Evolutionary conservation across 139 green algal species (phyloP).

Genomic region (Nannochloris sp.): DNA sequence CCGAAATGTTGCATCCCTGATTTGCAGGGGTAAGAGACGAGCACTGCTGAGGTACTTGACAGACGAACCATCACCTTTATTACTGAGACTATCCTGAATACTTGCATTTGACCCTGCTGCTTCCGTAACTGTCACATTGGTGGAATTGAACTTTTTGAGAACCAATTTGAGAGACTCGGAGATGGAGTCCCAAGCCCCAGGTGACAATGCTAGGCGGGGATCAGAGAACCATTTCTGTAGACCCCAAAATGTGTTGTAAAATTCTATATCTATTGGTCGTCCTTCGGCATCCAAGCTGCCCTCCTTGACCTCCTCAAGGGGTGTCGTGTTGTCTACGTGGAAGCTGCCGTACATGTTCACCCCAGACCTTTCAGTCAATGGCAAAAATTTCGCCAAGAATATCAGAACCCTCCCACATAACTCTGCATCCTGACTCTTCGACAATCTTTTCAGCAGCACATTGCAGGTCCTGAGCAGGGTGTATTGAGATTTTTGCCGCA

Average conservation of each 20-base stretch:
- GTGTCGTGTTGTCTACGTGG: conserved; percentile 41
- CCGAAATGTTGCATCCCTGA: conserved; percentile 61
- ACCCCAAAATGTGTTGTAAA: conserved; percentile 73
- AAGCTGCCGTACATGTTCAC: conserved; percentile 43
- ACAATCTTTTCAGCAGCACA: conserved; percentile 45
- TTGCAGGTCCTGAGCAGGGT: conserved; percentile 54
- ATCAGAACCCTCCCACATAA: conserved; percentile 49
- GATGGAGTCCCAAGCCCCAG: conserved; percentile 23
- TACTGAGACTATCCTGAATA: background rate
- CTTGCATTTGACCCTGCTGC: background rate
- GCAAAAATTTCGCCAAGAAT: conserved; percentile 45
- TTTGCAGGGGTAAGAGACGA: conserved; percentile 66
- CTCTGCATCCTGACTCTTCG: conserved; percentile 35
- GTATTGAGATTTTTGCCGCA: conserved; percentile 24
- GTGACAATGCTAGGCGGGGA: conserved; percentile 6
- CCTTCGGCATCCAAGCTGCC: conserved; percentile 37
- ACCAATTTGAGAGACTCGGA: conserved; percentile 11
- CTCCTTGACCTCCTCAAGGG: conserved; percentile 41
- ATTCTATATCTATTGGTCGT: conserved; percentile 36
- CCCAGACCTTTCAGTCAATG: conserved; percentile 45
- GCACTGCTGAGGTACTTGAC: conserved; percentile 70
- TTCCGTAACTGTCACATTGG: conserved; percentile 21
- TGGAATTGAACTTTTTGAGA: conserved; percentile 27
- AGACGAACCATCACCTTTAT: conserved; percentile 6
- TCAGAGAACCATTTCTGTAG: conserved; percentile 47